phyloP scores from a whole-genome alignment of 1,139 yeast species.

The Geotrichum reessii region DNA sequence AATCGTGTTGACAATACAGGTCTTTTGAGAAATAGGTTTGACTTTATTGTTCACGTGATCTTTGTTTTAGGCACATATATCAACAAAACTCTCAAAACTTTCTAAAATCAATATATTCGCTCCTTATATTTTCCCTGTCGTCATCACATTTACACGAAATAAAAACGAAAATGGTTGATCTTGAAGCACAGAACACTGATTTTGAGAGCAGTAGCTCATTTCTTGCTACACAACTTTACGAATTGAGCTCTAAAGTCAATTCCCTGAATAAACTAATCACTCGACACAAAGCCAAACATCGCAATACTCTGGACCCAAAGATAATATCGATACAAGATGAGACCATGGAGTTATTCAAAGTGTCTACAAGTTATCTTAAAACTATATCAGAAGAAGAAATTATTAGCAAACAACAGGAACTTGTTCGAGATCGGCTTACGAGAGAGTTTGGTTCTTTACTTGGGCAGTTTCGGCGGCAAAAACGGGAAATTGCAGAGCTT shows the following conservation, averaged over 20 bases:
- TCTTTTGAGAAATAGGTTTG: too few species aligned
- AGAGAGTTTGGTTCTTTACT: constrained; percentile 42
- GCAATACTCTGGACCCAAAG: constrained; percentile 20
- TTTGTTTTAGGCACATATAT: neutral
- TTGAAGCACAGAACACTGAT: constrained; percentile 17
- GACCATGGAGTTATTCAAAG: constrained; percentile 24
- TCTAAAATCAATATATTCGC: neutral
- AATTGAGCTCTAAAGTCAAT: constrained; percentile 24
- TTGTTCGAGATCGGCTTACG: constrained; percentile 41
- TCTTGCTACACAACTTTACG: constrained; percentile 25
- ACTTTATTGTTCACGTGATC: neutral
- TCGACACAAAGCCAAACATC: constrained; percentile 15
- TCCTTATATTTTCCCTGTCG: neutral
- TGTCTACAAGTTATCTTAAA: constrained; percentile 24
- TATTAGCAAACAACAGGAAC: constrained; percentile 23
- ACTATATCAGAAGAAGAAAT: constrained; percentile 24
- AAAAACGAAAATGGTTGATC: constrained; percentile 7
- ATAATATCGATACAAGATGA: constrained; percentile 23
- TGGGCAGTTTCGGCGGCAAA: constrained; percentile 38
- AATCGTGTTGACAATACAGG: too few species aligned
- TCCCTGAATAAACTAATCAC: constrained; percentile 17
- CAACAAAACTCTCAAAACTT: neutral
- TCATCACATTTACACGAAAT: neutral
- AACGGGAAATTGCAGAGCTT: constrained; percentile 29
- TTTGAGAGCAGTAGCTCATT: constrained; percentile 23